Percentiles rank a stretch among this genome's conserved stretches.
Evolutionary conservation across 192 early-diverging fungal species (phyloP).

Genomic region (Backusella mclennaniae): DNA sequence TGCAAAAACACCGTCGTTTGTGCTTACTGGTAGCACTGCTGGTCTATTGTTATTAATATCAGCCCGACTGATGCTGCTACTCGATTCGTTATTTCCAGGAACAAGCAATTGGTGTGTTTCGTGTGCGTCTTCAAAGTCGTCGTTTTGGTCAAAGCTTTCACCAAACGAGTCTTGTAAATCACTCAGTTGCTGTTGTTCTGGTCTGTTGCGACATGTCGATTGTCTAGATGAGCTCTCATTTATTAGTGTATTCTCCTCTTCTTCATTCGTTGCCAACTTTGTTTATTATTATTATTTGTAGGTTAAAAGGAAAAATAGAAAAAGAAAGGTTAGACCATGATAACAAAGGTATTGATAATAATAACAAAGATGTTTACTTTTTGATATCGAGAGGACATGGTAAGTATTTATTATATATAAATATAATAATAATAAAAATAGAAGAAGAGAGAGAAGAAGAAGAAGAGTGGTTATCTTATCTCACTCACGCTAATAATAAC

Average conservation of each 20-base stretch:
- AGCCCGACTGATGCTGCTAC: neutral
- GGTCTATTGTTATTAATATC: slow-evolving; percentile 2
- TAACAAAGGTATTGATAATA: neutral
- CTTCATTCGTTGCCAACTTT: slow-evolving; percentile 8
- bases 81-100: slow-evolving; percentile 16
- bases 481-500: neutral
- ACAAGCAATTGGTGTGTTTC: slow-evolving; percentile 5
- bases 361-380: slow-evolving; percentile 2
- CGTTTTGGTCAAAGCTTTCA: slow-evolving; percentile 18
- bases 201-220: neutral
- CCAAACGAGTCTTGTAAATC: slow-evolving; percentile 32
- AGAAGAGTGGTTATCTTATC: neutral
- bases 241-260: neutral
- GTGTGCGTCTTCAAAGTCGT: slow-evolving; percentile 7
- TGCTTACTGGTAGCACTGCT: slow-evolving; percentile 32
- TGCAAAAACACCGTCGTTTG: slow-evolving; percentile 54
- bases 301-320: neutral
- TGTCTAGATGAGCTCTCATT: neutral
- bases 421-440: neutral
- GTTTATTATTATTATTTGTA: neutral
- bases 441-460: neutral
- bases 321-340: neutral
- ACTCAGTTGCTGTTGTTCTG: slow-evolving; percentile 16
- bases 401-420: neutral
- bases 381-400: slow-evolving; percentile 11